Evolutionary conservation across 495 filamentous ascomycete genomes (phyloP), one percentile per base, ranked within the genome.

Genomic region (Penicillium parvum): DNA sequence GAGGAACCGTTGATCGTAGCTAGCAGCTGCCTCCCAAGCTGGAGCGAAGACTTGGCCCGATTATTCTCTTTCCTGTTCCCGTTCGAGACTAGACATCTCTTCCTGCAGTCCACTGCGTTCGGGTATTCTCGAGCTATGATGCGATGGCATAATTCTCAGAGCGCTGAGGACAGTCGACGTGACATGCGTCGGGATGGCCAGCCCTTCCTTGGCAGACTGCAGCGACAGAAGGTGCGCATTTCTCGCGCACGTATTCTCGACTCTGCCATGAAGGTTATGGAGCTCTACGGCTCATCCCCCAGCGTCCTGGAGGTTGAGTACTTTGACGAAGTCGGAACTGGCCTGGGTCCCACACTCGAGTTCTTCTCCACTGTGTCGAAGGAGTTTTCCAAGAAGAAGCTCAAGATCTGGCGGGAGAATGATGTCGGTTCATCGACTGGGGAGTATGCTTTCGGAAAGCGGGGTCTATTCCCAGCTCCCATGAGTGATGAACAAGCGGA

Each of bases 181-280:
- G 87, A 95, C 53, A 78, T 89, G 37, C 83, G 83, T 43, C 82
- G 88, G 10, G 90, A 97, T 50, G 90, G 96, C 39, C 78, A 88
- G 14, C 86, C 90, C 12, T 94, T 91, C 76, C 75, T 97, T n/a
- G 91, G 92, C 7, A 78, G 91, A 27, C 74, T 96, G 6, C 92
- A 96, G 61, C 83, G 94, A 42, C 94, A 99, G 54, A 99, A 99
- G 63, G 92, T 99, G 15, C 85, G 94, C 18, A 97, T 99, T 43
- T 94, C 90, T 5, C 79, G 94, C 25, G 79, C 81, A 5, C 88
- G 91, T 42, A 96, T 99, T 37, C 73, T 99, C 3, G 94, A 99
- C 55, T 96, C 94, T 17, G 94, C 94, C 0, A 75, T 95, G 56
- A 99, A 97, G 61, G 94, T 99, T n/a, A 96, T 99, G 94, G 92